Evolutionary conservation across 2,329 filamentous ascomycete genomes (phyloP).

Genomic region (Cladosporium sp.): DNA sequence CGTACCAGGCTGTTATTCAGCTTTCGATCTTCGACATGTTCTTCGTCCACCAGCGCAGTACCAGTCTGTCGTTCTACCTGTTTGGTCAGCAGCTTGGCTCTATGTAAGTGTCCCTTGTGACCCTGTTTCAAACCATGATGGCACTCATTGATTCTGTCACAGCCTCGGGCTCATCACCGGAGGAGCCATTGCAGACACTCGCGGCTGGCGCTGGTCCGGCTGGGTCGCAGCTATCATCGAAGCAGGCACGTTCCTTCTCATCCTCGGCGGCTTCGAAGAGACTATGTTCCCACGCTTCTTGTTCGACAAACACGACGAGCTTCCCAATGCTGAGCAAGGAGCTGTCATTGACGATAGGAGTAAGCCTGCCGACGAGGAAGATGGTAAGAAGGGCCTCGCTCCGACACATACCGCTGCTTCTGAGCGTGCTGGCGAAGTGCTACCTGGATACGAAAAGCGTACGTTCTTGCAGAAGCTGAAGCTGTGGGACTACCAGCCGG

Average conservation of each 20-base stretch:
- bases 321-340: background rate
- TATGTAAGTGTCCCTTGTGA: conserved; percentile 23
- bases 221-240: conserved; percentile 37
- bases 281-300: conserved; percentile 40
- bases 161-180: conserved; percentile 40
- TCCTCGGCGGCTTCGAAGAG: conserved; percentile 38
- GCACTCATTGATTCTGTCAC: background rate
- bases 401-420: conserved; percentile 1
- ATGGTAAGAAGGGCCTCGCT: conserved; percentile 10
- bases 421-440: conserved; percentile 8
- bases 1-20: conserved; percentile 43
- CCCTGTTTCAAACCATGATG: background rate
- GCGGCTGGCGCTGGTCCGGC: conserved; percentile 39
- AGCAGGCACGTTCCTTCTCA: conserved; percentile 23
- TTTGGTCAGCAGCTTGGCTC: conserved; percentile 44
- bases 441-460: conserved; percentile 24
- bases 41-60: conserved; percentile 41
- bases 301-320: conserved; percentile 23
- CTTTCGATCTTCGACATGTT: conserved; percentile 45
- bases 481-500: conserved; percentile 30
- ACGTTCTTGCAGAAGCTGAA: conserved; percentile 26
- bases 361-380: background rate
- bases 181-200: conserved; percentile 38
- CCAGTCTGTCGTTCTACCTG: conserved; percentile 29
- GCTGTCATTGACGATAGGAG: background rate